Base-by-base conservation (phyloP, 106 monocot species). In the Allium fistulosum region DNA sequence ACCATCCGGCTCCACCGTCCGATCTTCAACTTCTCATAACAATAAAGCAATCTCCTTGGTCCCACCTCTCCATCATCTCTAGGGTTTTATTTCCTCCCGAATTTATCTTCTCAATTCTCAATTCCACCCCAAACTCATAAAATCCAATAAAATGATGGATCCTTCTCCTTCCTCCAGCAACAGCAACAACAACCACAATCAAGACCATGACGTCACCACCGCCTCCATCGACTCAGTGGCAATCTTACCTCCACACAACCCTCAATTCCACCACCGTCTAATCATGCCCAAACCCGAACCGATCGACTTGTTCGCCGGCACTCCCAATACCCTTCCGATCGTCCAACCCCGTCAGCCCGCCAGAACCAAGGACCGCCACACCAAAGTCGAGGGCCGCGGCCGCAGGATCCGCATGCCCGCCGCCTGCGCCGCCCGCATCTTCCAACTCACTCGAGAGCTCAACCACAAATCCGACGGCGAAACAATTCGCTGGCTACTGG, bases 381-480 rank as follows among this genome's bases (percentile, higher is more conserved):
- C 78, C 17, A 78, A 78, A 18, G 78, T 78, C 46, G 78, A 67
- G 66, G 78, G 78, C 37, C 72, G 78, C 51, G 78, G 78, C 51
- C 59, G 78, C 27, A 28, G 72, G 61, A 78, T 78, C 60, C 78
- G 78, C 57, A 78, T 78, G 78, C 78, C 78, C 51, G 78, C 78
- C 10, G 72, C 78, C 22, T 78, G 78, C 55, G 78, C 78, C 26
- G 78, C 78, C 9, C 27, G 78, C 52, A 78, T 78, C 71, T 78
- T 78, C 14, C 78, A 78, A 61, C 72, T 78, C 7, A 78, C 78
- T 0, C 78, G 78, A 14, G 78, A 78, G 72, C 78, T 78, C 14
- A 67, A 67, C 50, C 72, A 78, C 51, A 78, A 78, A 51, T 78
- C 78, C 46, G 78, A 78, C 16, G 78, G 72, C 37, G 78, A 78